Base-by-base conservation (phyloP, 306 rosid species). In the Trifolium pratense region DNA sequence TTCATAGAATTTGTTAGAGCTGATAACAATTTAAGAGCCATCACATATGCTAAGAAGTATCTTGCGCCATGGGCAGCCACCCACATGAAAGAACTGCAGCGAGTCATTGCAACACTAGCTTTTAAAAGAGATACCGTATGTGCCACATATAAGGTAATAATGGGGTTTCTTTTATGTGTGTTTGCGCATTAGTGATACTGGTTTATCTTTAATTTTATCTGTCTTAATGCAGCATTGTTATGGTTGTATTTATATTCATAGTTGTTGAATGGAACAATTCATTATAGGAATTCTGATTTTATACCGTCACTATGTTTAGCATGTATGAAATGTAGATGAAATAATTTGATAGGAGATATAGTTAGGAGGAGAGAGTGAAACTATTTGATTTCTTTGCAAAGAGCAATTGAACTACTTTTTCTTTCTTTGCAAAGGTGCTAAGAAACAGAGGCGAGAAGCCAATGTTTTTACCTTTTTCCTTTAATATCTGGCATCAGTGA, bases 1-100 rank as follows among this genome's bases (percentile, higher is more conserved):
- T 88, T 94, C 77, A 86, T 94, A 83, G 99, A 91, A 85, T 82
- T 94, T 79, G 99, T 94, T 53, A 91, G 96, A 78, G 93, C 91
- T 76, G 97, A 90, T 83, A 89, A 90, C 81, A 84, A 83, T 78
- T 64, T 88, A 77, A 87, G 82, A 79, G 99, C 99, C 77, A 86
- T 94, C 64, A 66, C 89, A 12, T 89, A 89, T 88, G 96, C 99
- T 77, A 86, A 85, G 56, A 94, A 89, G 75, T 82, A 91, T 71
- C 96, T 94, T 65, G 89, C 97, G 11, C 90, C 90, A 36, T 94
- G 97, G 99, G 99, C 91, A 78, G 80, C 87, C 43, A 80, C 87
- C 61, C 84, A 94, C 81, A 75, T 89, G 96, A 88, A 94, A 85
- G 97, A 94, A 88, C 75, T 94, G 90, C 93, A 89, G 86, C 89